Evolutionary conservation across 2,329 filamentous ascomycete species (phyloP), one percentile per base, ranked within the genome.

Genomic region (Pseudogymnoascus sp.): DNA sequence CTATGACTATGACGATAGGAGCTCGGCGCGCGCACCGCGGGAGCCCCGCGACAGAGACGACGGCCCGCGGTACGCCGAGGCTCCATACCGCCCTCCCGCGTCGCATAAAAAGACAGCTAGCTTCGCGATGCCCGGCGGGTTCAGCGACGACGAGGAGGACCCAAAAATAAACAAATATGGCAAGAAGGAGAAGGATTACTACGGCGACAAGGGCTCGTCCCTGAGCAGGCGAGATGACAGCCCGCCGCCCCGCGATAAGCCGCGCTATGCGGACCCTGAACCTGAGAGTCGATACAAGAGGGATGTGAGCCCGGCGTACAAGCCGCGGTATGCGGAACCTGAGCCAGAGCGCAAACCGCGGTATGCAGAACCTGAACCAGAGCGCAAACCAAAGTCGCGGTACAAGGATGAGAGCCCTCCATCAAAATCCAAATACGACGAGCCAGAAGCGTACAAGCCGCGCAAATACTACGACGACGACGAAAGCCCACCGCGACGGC

Each of bases 381-480:
- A 34, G n/a, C 49, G 5, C 2, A 56, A 56, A 21, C 11, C 28
- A 34, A 56, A 34, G 49, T 56, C 49, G 28, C 49, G 49, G 16
- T 56, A 56, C 16, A 53, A 31, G 25, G 49, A 56, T 9, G 49
- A 56, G 28, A 56, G 49, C 3, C 49, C 49, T 11, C 28, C 28
- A 8, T 56, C 49, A 16, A 56, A 56, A 21, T 56, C 28, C 28
- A 56, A 56, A 56, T 56, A 56, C 5, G 49, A 36, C 9, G 49
- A 56, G 49, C 49, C 49, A 36, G 49, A 36, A 7, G 59, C 59
- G 6, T 42, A 38, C n/a, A 42, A 60, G 59, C 11, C 59, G 34
- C 34, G 38, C 21, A 60, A 60, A 18, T 60, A 60, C 59, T 60
- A 60, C 25, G 34, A 60, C 18, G 59, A 60, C n/a, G 59, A 40